These are phyloP conservation scores for Stagonosporopsis cucurbitacearum DNA, from an alignment of 2,329 filamentous ascomycete species.

Conservation along the genomic window DNA sequence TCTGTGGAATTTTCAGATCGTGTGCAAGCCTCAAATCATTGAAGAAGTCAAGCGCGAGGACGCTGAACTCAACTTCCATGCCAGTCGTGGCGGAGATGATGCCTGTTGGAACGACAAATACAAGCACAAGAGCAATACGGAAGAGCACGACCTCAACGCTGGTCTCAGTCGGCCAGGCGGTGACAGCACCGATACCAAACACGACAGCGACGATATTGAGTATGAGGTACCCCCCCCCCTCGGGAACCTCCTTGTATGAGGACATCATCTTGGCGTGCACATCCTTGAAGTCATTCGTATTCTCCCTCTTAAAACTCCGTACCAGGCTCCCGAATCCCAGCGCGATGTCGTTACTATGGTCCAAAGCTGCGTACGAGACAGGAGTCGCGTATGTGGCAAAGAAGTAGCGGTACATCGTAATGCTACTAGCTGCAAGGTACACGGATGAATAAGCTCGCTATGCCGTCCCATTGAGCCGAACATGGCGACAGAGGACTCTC, in stretches of 20 bases:
- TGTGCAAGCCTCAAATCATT: conserved; percentile 41
- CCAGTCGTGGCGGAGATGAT: conserved; percentile 63
- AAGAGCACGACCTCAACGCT: conserved; percentile 60
- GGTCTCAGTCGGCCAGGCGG: conserved; percentile 59
- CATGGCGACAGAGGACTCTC: conserved; percentile 57
- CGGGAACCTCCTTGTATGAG: conserved; percentile 57
- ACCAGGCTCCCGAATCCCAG: conserved; percentile 59
- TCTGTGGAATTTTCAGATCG: conserved; percentile 68
- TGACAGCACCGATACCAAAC: conserved; percentile 56
- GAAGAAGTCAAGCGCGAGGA: conserved; percentile 45
- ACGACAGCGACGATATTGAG: conserved; percentile 52
- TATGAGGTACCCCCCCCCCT: conserved; percentile 63
- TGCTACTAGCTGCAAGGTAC: conserved; percentile 58
- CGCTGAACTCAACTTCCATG: conserved; percentile 60
- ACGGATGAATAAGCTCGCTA: conserved; percentile 56
- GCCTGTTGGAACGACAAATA: conserved; percentile 61
- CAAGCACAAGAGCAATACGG: conserved; percentile 57
- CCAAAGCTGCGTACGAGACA: conserved; percentile 59
- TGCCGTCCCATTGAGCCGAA: conserved; percentile 29
- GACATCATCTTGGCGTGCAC: conserved; percentile 60
- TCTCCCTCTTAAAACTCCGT: conserved; percentile 33
- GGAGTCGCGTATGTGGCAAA: conserved; percentile 63
- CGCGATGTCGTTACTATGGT: conserved; percentile 60
- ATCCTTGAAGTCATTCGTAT: conserved; percentile 43
- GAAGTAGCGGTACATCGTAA: conserved; percentile 63